A percentile compares a stretch with the other conserved stretches of the same genome.
phyloP scores from a whole-genome alignment of 2,329 filamentous ascomycete genomes.

The Passalora sequoiae region DNA sequence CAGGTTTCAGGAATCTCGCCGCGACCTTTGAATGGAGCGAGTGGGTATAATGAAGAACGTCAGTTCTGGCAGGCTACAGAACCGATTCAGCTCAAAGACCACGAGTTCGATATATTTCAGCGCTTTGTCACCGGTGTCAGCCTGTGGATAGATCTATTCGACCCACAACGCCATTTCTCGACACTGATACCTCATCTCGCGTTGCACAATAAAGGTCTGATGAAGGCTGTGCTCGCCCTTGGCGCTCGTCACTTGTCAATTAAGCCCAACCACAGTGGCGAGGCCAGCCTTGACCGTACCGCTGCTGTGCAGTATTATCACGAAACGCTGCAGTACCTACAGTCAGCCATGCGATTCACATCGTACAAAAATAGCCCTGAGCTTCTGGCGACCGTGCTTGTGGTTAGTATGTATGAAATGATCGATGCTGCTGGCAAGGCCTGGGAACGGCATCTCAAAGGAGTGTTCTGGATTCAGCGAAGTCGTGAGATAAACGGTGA shows the following conservation, averaged over 20 bases:
- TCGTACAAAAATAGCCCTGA: conserved; percentile 56
- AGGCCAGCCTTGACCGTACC: conserved; percentile 29
- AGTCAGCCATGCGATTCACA: conserved; percentile 54
- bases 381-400: conserved; percentile 54
- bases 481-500: conserved; percentile 58
- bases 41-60: conserved; percentile 20
- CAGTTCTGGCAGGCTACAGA: conserved; percentile 26
- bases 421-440: conserved; percentile 53
- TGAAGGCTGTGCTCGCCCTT: conserved; percentile 55
- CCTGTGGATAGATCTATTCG: conserved; percentile 42
- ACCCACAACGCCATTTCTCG: conserved; percentile 39
- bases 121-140: conserved; percentile 38
- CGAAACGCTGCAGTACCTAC: conserved; percentile 58
- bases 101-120: conserved; percentile 38
- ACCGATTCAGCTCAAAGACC: conserved; percentile 30
- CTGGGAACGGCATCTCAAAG: conserved; percentile 60
- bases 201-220: conserved; percentile 51
- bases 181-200: conserved; percentile 39
- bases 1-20: conserved; percentile 25
- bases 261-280: conserved; percentile 27
- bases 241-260: conserved; percentile 50
- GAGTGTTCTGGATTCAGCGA: conserved; percentile 62
- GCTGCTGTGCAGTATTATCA: conserved; percentile 53
- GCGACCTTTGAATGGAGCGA: conserved; percentile 11
- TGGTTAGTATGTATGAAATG: conserved; percentile 63